These are phyloP conservation scores for Pisolithus thermaeus DNA, from an alignment of 1,284 basidiomycete genomes.

Conservation along the genomic window DNA sequence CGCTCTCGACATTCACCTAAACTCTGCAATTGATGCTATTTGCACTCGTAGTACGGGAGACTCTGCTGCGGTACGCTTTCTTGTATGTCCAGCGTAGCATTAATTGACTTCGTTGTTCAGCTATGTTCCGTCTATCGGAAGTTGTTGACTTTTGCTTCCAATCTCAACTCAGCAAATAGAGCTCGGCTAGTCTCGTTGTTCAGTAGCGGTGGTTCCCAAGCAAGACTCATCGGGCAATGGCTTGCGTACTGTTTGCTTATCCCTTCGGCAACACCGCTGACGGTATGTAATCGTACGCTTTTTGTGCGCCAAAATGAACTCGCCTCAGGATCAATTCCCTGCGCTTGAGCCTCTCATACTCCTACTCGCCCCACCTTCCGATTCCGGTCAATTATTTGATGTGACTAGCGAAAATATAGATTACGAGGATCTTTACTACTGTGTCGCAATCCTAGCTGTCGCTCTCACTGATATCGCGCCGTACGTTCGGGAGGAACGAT, in stretches of 20 bases:
- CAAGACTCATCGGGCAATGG: constrained; percentile 49
- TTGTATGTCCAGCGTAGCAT: not conserved
- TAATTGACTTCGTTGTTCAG: constrained; percentile 27
- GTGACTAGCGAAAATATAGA: constrained; percentile 41
- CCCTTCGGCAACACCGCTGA: constrained; percentile 25
- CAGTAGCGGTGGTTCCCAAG: constrained; percentile 43
- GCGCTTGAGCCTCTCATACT: constrained; percentile 41
- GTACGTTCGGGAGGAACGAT: constrained; percentile 47
- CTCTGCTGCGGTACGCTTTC: constrained; percentile 29
- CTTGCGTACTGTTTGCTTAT: constrained; percentile 45
- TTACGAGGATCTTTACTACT: constrained; percentile 51
- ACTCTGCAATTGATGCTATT: constrained; percentile 39
- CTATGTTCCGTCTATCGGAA: constrained; percentile 42
- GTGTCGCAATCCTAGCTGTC: constrained; percentile 48
- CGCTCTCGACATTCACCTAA: constrained; percentile 42
- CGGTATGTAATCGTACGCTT: constrained; percentile 17
- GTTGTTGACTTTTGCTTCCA: constrained; percentile 33
- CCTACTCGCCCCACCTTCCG: constrained; percentile 30
- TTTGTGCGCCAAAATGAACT: not conserved
- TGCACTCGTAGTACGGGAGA: constrained; percentile 33
- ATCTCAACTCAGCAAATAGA: constrained; percentile 38
- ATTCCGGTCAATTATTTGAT: constrained; percentile 35
- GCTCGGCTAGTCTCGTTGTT: constrained; percentile 46
- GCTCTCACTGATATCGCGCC: constrained; percentile 52
- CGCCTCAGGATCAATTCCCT: constrained; percentile 34